Percentiles rank a stretch among this genome's conserved stretches.
phyloP scores from a whole-genome alignment of 2,329 filamentous ascomycete genomes.

The Cladosporium sp. region DNA sequence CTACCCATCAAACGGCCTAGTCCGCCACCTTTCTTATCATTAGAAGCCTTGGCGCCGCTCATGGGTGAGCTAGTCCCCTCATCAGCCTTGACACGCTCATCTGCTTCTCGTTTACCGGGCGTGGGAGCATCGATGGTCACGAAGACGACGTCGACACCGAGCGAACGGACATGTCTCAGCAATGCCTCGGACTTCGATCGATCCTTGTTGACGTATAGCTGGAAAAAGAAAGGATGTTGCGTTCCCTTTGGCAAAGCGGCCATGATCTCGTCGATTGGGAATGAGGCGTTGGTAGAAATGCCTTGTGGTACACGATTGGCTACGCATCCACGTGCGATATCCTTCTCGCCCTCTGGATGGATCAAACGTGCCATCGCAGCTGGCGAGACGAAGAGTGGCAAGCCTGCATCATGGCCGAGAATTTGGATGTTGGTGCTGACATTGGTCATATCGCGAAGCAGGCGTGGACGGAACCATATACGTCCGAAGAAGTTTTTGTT shows the following conservation, averaged over 20 bases:
- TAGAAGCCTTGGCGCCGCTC: slow-evolving; percentile 46
- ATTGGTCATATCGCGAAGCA: slow-evolving; percentile 38
- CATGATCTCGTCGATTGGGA: slow-evolving; percentile 29
- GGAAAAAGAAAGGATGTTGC: slow-evolving; percentile 49
- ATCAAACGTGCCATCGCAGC: slow-evolving; percentile 35
- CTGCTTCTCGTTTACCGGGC: slow-evolving; percentile 51
- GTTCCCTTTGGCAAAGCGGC: slow-evolving; percentile 21
- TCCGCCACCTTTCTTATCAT: slow-evolving; percentile 53
- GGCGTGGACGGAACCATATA: slow-evolving; percentile 46
- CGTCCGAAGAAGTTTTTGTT: slow-evolving; percentile 42
- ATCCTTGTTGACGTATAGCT: slow-evolving; percentile 60
- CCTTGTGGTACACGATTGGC: slow-evolving; percentile 27
- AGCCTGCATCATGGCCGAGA: slow-evolving; percentile 27
- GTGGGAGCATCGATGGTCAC: slow-evolving; percentile 58
- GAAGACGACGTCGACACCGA: slow-evolving; percentile 52
- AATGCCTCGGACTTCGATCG: slow-evolving; percentile 49
- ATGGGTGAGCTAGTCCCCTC: slow-evolving; percentile 44
- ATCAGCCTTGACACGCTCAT: slow-evolving; percentile 47
- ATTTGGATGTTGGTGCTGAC: slow-evolving; percentile 33
- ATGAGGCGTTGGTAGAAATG: slow-evolving; percentile 31
- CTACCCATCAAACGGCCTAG: slow-evolving; percentile 53
- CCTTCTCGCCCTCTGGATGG: slow-evolving; percentile 37
- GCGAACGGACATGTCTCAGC: slow-evolving; percentile 42
- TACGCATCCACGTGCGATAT: slow-evolving; percentile 29
- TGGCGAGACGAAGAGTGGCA: slow-evolving; percentile 37